Conservation (phyloP, 129 eudicot genomes). For the Chrysanthemum lavandulifolium region DNA sequence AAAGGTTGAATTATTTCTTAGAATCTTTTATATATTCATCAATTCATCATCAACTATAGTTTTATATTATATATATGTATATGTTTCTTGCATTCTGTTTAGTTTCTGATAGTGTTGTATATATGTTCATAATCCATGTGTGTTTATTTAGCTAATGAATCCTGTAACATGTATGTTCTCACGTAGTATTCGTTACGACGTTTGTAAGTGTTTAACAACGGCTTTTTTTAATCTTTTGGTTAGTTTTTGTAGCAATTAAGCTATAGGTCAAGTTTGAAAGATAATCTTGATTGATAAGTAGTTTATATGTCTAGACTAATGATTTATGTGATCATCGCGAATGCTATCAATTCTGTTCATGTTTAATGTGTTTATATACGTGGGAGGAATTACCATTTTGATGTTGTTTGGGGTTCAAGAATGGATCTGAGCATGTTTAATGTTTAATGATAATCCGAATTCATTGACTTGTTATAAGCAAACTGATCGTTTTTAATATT, state of each 20-base stretch:
- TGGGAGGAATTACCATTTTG: conserved; percentile 1
- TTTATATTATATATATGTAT: neutral
- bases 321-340: conserved; percentile 1
- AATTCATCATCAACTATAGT: neutral
- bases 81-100: neutral
- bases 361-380: conserved; percentile 16
- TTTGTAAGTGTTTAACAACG: neutral
- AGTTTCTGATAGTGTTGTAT: neutral
- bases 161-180: conserved; percentile 16
- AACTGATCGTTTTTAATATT: too few relatives aligned
- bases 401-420: conserved; percentile 21
- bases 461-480: neutral
- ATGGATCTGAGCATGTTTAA: conserved; percentile 30
- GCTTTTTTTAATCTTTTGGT: neutral
- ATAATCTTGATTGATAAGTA: conserved; percentile 12
- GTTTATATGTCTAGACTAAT: neutral
- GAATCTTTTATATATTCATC: neutral
- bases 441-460: neutral
- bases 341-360: conserved; percentile 23
- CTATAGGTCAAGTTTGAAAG: neutral
- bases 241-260: conserved; percentile 15
- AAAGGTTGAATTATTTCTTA: too few relatives aligned
- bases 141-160: neutral
- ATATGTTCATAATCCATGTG: neutral
- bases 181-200: conserved; percentile 8